Percentiles rank a stretch among this genome's conserved stretches.
Conservation (phyloP, 148 eudicot species). For the Vaccinium myrtillus region DNA sequence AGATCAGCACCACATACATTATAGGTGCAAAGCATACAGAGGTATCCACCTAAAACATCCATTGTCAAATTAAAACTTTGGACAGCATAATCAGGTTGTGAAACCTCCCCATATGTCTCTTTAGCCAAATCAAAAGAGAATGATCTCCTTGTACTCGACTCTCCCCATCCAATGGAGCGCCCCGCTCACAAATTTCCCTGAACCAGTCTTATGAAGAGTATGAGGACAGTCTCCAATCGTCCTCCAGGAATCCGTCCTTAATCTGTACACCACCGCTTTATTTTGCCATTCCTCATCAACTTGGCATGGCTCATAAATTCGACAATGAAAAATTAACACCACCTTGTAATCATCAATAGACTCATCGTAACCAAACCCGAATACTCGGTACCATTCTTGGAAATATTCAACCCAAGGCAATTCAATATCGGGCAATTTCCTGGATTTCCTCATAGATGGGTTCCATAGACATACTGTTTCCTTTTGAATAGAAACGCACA, state of each 20-base stretch:
- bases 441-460: not conserved
- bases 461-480: not conserved
- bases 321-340: slow-evolving; percentile 15
- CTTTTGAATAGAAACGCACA: not conserved
- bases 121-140: not conserved
- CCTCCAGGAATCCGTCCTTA: not conserved
- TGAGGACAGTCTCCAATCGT: not conserved
- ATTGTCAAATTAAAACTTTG: not conserved
- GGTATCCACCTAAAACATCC: not conserved
- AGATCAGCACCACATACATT: too few species aligned
- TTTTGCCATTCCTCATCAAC: too few species aligned
- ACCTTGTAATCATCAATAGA: slow-evolving; percentile 31
- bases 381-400: too few species aligned
- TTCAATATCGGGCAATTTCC: slow-evolving; percentile 7
- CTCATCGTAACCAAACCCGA: slow-evolving; percentile 32
- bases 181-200: not conserved
- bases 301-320: too few species aligned
- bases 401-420: too few species aligned
- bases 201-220: not conserved
- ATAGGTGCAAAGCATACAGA: too few species aligned
- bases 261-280: too few species aligned
- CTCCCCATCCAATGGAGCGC: not conserved
- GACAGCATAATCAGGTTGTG: too few species aligned
- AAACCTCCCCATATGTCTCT: too few species aligned
- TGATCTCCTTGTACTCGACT: not conserved